Evolutionary conservation across 2,329 filamentous ascomycete species (phyloP).

Genomic region (Metarhizium sp.): DNA sequence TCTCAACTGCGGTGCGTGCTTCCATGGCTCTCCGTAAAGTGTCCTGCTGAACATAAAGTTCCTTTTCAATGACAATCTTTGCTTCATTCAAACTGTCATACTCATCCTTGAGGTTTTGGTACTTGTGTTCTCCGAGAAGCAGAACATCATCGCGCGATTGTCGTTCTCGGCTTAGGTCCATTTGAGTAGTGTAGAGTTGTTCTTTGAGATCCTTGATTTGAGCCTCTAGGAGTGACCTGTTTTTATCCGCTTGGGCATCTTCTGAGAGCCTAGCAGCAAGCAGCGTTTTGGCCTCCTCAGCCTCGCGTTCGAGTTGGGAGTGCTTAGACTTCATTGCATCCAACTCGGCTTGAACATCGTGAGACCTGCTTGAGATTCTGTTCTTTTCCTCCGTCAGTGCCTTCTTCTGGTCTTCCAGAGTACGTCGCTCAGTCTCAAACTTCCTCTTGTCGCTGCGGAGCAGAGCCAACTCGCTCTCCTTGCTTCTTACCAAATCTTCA

Average conservation of each 20-base stretch:
- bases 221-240: constrained; percentile 71
- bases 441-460: constrained; percentile 78
- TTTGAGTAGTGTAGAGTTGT: constrained; percentile 75
- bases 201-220: constrained; percentile 83
- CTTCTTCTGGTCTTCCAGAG: constrained; percentile 70
- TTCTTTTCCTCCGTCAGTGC: constrained; percentile 68
- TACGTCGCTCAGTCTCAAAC: constrained; percentile 69
- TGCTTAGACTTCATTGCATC: constrained; percentile 81
- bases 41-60: constrained; percentile 93
- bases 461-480: constrained; percentile 85
- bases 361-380: constrained; percentile 63
- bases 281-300: constrained; percentile 75
- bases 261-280: constrained; percentile 84
- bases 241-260: constrained; percentile 75
- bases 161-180: constrained; percentile 80
- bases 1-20: constrained; percentile 68
- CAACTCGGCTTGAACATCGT: constrained; percentile 79
- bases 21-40: constrained; percentile 79
- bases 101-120: constrained; percentile 71
- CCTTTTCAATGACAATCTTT: constrained; percentile 96
- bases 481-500: constrained; percentile 84
- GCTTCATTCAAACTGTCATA: constrained; percentile 81
- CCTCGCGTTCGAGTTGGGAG: constrained; percentile 76
- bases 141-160: constrained; percentile 93
- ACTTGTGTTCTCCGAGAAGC: constrained; percentile 83